These are phyloP conservation scores for Perkinsus marinus DNA, from an alignment of 169 alveolate genomes.

Conservation along the genomic window DNA sequence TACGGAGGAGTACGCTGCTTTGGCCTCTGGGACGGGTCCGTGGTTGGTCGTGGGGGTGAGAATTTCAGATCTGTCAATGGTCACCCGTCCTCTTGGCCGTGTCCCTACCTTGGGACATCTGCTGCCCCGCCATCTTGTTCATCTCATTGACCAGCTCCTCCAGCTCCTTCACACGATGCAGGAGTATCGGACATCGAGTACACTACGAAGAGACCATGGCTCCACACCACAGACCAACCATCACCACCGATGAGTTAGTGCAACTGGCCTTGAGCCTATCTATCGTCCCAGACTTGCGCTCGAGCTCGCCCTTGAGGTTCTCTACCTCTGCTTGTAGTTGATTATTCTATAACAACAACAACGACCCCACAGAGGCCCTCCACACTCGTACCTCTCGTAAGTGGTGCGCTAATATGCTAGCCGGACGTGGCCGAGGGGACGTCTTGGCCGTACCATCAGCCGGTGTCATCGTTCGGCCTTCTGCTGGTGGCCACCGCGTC, in stretches of 20 bases:
- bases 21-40: not conserved
- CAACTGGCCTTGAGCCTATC: not conserved
- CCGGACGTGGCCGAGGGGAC: not conserved
- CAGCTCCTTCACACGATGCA: not conserved
- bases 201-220: not conserved
- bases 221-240: not conserved
- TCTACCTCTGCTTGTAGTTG: not conserved
- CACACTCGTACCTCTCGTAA: not conserved
- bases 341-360: not conserved
- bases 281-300: not conserved
- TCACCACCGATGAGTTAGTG: not conserved
- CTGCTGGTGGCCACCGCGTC: not conserved
- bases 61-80: not conserved
- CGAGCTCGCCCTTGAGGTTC: not conserved
- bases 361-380: not conserved
- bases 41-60: not conserved
- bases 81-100: not conserved
- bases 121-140: not conserved
- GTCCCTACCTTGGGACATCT: not conserved
- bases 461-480: not conserved
- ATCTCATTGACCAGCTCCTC: not conserved
- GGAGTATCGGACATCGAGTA: not conserved
- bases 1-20: no score
- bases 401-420: not conserved
- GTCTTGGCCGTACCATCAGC: no score